phyloP scores from a whole-genome alignment of 129 eudicot species.

The Heracleum sosnowskyi region DNA sequence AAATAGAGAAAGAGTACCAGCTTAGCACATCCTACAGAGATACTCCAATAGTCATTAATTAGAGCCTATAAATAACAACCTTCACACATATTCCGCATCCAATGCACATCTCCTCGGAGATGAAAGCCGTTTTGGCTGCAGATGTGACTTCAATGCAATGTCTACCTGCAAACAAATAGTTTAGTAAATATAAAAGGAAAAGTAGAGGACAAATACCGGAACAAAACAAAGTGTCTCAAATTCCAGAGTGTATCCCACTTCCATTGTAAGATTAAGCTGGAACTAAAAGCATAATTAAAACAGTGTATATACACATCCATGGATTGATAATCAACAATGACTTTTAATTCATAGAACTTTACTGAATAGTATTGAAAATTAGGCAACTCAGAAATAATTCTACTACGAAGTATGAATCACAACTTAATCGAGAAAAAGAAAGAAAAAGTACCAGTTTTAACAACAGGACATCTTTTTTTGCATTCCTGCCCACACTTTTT shows the following conservation, averaged over 20 bases:
- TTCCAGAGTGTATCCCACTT: too few relatives aligned
- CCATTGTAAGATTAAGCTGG: not conserved
- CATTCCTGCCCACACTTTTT: constrained; percentile 88
- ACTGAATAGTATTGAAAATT: too few relatives aligned
- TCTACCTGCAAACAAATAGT: constrained; percentile 32
- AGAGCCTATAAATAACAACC: constrained; percentile 22
- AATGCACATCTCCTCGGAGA: constrained; percentile 69
- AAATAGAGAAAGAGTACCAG: not conserved
- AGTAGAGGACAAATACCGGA: too few relatives aligned
- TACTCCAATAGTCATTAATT: not conserved
- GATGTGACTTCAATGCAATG: constrained; percentile 61
- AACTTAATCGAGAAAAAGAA: not conserved
- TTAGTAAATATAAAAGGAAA: too few relatives aligned
- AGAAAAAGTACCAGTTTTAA: constrained; percentile 57
- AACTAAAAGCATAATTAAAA: too few relatives aligned
- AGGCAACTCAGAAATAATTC: not conserved
- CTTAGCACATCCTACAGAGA: not conserved
- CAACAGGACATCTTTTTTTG: constrained; percentile 92
- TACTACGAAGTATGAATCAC: not conserved
- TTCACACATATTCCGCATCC: constrained; percentile 76
- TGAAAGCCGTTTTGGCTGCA: constrained; percentile 47
- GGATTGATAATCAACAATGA: too few relatives aligned
- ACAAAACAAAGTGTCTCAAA: too few relatives aligned
- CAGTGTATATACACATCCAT: not conserved
- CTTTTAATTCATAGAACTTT: too few relatives aligned